phyloP scores from a whole-genome alignment of 2,329 filamentous ascomycete genomes.

The Ophiostoma quercus region DNA sequence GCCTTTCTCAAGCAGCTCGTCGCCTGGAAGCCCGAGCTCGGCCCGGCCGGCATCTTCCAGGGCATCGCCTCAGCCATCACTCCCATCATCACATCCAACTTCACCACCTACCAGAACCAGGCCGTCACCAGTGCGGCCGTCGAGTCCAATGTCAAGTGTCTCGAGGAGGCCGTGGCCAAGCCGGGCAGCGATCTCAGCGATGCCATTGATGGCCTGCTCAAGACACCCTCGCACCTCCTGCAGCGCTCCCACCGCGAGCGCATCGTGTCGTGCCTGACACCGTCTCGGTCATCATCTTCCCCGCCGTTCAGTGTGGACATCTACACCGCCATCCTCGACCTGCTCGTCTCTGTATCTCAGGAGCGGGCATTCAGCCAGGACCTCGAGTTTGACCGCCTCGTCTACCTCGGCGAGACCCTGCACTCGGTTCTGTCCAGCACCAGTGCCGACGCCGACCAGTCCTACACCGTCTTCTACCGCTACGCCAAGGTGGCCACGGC shows the following conservation, averaged over 20 bases:
- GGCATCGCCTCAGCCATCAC: not conserved
- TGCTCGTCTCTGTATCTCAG: constrained; percentile 47
- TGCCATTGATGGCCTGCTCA: constrained; percentile 30
- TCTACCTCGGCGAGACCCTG: constrained; percentile 31
- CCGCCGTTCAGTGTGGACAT: constrained; percentile 31
- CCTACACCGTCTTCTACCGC: constrained; percentile 23
- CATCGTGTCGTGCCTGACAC: constrained; percentile 37
- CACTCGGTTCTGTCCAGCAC: not conserved
- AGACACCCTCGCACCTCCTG: constrained; percentile 38
- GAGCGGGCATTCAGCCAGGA: constrained; percentile 43
- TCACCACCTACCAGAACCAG: constrained; percentile 16
- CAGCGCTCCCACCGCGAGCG: constrained; percentile 42
- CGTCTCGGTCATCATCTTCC: constrained; percentile 20
- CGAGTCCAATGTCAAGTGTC: constrained; percentile 20
- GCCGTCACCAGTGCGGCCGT: constrained; percentile 13
- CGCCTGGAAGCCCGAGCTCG: constrained; percentile 19
- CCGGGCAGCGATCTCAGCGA: not conserved
- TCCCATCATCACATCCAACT: constrained; percentile 9
- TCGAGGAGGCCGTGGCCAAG: constrained; percentile 15
- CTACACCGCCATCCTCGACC: constrained; percentile 35
- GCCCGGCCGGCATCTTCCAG: not conserved
- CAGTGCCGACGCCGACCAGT: not conserved
- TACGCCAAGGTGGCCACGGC: not conserved
- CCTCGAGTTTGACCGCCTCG: constrained; percentile 40
- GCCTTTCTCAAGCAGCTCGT: constrained; percentile 20